Conservation (phyloP, 2,329 filamentous ascomycete genomes). For the Scedosporium boydii region DNA sequence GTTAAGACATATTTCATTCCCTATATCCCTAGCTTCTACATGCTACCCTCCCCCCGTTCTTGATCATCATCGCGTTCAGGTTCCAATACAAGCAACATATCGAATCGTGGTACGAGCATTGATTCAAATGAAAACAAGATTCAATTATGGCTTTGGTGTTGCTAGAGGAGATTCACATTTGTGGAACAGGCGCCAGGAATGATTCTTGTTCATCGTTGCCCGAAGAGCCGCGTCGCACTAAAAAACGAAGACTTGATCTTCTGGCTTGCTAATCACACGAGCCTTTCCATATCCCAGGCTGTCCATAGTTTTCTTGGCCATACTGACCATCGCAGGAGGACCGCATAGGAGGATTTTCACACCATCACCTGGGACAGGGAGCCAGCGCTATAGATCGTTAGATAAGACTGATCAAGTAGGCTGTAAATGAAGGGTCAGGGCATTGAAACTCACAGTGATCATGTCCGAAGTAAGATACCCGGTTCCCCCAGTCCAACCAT, state of each 20-base stretch:
- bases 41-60: too few species aligned
- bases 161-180: too few species aligned
- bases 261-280: constrained; percentile 89
- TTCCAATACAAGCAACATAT: too few species aligned
- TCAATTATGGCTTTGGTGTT: too few species aligned
- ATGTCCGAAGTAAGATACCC: constrained; percentile 94
- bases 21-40: too few species aligned
- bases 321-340: constrained; percentile 91
- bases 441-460: constrained; percentile 58
- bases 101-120: too few species aligned
- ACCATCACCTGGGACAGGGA: constrained; percentile 74
- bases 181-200: too few species aligned
- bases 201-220: too few species aligned
- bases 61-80: too few species aligned
- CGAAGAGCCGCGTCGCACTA: constrained; percentile 12
- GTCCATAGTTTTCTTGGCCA: constrained; percentile 93
- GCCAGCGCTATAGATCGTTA: constrained; percentile 47
- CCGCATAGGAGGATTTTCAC: constrained; percentile 93
- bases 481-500: constrained; percentile 83
- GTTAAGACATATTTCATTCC: too few species aligned
- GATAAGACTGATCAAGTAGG: constrained; percentile 12
- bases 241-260: constrained; percentile 97
- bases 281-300: constrained; percentile 86
- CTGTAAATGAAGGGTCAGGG: neutral
- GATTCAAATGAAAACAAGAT: too few species aligned